Evolutionary conservation across 192 early-diverging fungal species (phyloP), one percentile per base, ranked within the genome.

Genomic region (Coemansia sp.): DNA sequence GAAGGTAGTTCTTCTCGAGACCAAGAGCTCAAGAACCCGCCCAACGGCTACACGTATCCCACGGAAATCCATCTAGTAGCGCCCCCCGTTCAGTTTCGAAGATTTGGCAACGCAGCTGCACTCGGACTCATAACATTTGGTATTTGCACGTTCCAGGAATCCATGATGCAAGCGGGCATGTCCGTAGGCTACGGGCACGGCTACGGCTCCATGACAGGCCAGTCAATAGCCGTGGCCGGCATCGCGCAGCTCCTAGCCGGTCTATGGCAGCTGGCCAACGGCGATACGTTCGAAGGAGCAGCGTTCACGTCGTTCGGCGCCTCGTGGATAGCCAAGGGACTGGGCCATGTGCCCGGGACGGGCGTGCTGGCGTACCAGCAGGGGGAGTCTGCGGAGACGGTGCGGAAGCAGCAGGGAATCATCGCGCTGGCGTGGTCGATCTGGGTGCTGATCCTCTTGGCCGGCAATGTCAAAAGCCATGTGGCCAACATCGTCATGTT

Each of bases 201-300:
- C 0, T 53, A 62, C 18, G 61, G 65, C 14, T 11, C 64, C 3
- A 73, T 79, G 77, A 61, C 77, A 0, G 77, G 43, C 0, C 72
- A 75, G 23, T 72, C 64, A 11, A 68, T 80, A 3, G 63, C 66
- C 2, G 77, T 80, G 2, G 77, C 77, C 0, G 77, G 77, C 3
- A 61, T 80, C 0, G 69, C 77, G 8, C 77, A 80, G 66, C 63
- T 80, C 8, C 34, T 61, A 0, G 72, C 66, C 0, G 77, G 77
- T 0, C 48, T 80, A 10, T 82, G 79, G 79, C 79, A 82, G 41
- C 70, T 82, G 11, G 79, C 79, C 61, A 82, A 82, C 65, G 79
- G 79, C 20, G 75, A 82, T 21, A 76, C 79, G 1, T 82, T 82
- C 43, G 79, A 82, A 48, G 79, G 79, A 7, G 79, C 79, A 0